These are phyloP conservation scores for Phytophthora boehmeriae DNA, from an alignment of 352 stramenopile species.

Conservation along the genomic window DNA sequence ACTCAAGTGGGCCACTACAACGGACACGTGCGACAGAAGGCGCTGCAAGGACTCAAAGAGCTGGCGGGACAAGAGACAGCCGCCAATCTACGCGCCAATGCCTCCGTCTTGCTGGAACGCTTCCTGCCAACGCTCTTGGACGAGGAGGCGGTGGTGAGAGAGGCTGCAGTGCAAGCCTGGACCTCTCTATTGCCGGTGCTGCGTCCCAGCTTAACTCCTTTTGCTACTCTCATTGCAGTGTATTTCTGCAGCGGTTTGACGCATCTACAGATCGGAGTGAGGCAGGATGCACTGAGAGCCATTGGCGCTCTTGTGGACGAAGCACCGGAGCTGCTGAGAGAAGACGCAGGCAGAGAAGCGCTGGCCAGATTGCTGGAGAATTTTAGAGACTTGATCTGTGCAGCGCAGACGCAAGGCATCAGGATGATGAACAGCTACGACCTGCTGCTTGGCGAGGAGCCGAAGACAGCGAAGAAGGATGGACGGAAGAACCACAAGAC, in stretches of 20 bases:
- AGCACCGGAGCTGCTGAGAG: conserved; percentile 56
- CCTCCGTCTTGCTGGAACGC: conserved; percentile 73
- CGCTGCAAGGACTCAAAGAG: conserved; percentile 69
- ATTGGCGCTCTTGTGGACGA: conserved; percentile 72
- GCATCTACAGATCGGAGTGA: conserved; percentile 77
- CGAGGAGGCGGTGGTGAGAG: conserved; percentile 79
- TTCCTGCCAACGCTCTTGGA: conserved; percentile 78
- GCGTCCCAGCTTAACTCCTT: conserved; percentile 53
- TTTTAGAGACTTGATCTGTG: conserved; percentile 73
- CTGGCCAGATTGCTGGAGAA: conserved; percentile 78
- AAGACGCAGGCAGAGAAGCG: conserved; percentile 58
- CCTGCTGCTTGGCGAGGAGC: conserved; percentile 36
- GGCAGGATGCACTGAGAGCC: conserved; percentile 72
- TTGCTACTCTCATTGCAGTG: conserved; percentile 73
- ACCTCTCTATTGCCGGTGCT: conserved; percentile 70
- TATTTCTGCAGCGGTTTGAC: conserved; percentile 86
- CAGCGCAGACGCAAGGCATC: conserved; percentile 70
- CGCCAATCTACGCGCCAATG: conserved; percentile 73
- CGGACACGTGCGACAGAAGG: conserved; percentile 74
- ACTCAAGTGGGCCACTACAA: conserved; percentile 81
- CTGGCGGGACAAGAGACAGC: conserved; percentile 50
- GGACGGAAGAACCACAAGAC: conserved; percentile 13
- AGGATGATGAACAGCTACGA: conserved; percentile 84
- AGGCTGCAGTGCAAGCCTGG: conserved; percentile 71
- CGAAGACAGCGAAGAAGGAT: conserved; percentile 22